These are phyloP conservation scores for Sisymbrium irio DNA, from an alignment of 345 rosid genomes.

Conservation along the genomic window DNA sequence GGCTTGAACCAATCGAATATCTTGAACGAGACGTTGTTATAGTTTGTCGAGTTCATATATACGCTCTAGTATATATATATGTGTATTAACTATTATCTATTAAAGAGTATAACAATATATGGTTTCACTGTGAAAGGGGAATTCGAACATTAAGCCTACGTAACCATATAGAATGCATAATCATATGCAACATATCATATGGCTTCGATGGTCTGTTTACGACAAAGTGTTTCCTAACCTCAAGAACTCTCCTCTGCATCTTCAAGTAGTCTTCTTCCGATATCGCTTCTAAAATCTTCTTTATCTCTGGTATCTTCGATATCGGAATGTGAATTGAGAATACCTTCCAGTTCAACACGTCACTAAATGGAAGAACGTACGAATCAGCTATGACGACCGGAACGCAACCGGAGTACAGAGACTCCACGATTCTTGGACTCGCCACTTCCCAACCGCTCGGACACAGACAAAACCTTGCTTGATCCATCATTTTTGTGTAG, in stretches of 20 bases:
- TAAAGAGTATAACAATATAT: not conserved
- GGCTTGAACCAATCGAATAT: not conserved
- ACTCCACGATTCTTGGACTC: constrained; percentile 55
- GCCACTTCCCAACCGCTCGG: constrained; percentile 75
- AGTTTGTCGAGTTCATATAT: not conserved
- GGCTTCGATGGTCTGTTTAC: constrained; percentile 60
- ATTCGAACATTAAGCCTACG: constrained; percentile 54
- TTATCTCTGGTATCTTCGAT: constrained; percentile 43
- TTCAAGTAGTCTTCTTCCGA: constrained; percentile 32
- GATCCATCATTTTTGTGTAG: constrained; percentile 47
- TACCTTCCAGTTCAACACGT: constrained; percentile 57
- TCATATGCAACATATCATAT: constrained; percentile 61
- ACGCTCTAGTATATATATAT: not conserved
- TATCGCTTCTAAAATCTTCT: constrained; percentile 42
- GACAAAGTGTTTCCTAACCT: constrained; percentile 50
- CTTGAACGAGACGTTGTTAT: not conserved
- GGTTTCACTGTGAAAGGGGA: constrained; percentile 18
- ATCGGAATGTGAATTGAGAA: constrained; percentile 46
- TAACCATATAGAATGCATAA: constrained; percentile 67
- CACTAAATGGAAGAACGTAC: constrained; percentile 56
- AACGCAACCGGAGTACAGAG: constrained; percentile 53
- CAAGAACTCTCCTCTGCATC: constrained; percentile 42
- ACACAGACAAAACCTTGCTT: constrained; percentile 53
- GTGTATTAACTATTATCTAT: not conserved
- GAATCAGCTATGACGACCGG: constrained; percentile 52